Conservation (phyloP, 768 basidiomycete genomes). For the Naganishia vaughanmartiniae region DNA sequence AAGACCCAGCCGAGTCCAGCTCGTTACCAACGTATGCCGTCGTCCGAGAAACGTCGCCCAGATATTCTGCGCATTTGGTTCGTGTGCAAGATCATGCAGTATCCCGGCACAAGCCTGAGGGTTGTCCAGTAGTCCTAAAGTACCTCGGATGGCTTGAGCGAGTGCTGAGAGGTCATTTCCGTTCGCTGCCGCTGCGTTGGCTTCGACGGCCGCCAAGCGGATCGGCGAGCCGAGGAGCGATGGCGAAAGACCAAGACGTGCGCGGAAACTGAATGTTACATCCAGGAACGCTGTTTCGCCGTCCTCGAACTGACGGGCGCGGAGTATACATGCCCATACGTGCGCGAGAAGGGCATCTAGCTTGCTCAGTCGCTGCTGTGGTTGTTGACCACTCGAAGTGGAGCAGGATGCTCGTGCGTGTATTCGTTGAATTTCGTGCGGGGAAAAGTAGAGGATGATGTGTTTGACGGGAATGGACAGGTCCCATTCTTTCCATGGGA, state of each 20-base stretch:
- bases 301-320: background rate
- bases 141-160: background rate
- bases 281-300: conserved; percentile 20
- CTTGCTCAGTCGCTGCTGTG: conserved; percentile 5
- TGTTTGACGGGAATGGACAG: conserved; percentile 12
- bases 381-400: background rate
- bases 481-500: conserved; percentile 32
- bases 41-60: conserved; percentile 27
- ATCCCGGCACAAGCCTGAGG: background rate
- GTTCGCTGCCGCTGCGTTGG: background rate
- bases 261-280: conserved; percentile 20
- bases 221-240: conserved; percentile 24
- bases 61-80: conserved; percentile 15
- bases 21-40: conserved; percentile 13
- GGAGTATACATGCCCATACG: conserved; percentile 25
- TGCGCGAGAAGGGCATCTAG: conserved; percentile 27
- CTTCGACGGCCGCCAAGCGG: background rate
- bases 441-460: conserved; percentile 26
- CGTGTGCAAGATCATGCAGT: conserved; percentile 24
- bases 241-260: conserved; percentile 13
- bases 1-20: conserved; percentile 11
- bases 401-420: background rate
- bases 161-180: background rate
- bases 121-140: background rate
- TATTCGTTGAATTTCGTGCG: conserved; percentile 20